These are phyloP conservation scores for Trametes pubescens DNA, from an alignment of 1,284 basidiomycete species.

Conservation along the genomic window DNA sequence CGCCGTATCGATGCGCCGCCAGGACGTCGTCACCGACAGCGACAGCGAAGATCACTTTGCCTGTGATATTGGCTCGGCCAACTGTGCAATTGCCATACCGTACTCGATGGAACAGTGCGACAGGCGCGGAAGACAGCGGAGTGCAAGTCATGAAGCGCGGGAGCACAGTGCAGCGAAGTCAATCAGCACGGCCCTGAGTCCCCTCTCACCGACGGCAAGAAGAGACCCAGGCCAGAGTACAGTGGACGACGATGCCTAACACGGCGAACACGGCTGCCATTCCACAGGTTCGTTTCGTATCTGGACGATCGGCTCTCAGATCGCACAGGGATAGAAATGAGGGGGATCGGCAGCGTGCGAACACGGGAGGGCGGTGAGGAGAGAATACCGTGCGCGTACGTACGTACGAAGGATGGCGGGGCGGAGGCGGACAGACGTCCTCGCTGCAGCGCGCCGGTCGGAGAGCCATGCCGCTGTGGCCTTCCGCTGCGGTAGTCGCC, in stretches of 20 bases:
- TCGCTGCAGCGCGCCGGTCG: slow-evolving; percentile 4
- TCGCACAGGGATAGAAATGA: slow-evolving; percentile 17
- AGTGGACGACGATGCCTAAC: slow-evolving; percentile 19
- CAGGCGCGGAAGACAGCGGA: background rate
- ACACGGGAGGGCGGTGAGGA: slow-evolving; percentile 13
- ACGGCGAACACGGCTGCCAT: slow-evolving; percentile 11
- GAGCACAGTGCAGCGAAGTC: slow-evolving; percentile 16
- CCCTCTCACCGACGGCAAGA: slow-evolving; percentile 26
- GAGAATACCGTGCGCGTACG: slow-evolving; percentile 10
- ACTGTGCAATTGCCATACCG: background rate
- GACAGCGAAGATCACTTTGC: slow-evolving; percentile 23
- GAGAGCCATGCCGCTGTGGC: background rate
- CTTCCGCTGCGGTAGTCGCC: background rate
- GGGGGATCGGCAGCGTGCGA: slow-evolving; percentile 30
- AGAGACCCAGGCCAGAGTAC: slow-evolving; percentile 16
- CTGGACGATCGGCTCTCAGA: slow-evolving; percentile 26
- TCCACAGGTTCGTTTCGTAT: slow-evolving; percentile 18
- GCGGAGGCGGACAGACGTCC: slow-evolving; percentile 5
- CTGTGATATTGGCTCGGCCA: background rate
- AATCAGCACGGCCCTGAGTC: slow-evolving; percentile 28
- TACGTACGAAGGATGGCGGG: background rate
- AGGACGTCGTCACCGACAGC: background rate
- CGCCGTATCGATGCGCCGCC: slow-evolving; percentile 5
- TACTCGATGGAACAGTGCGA: background rate
- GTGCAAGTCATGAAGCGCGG: background rate